Percentiles rank a stretch among this genome's conserved stretches.
phyloP scores from a whole-genome alignment of 805 yeast genomes.

The Candida morakotiae region DNA sequence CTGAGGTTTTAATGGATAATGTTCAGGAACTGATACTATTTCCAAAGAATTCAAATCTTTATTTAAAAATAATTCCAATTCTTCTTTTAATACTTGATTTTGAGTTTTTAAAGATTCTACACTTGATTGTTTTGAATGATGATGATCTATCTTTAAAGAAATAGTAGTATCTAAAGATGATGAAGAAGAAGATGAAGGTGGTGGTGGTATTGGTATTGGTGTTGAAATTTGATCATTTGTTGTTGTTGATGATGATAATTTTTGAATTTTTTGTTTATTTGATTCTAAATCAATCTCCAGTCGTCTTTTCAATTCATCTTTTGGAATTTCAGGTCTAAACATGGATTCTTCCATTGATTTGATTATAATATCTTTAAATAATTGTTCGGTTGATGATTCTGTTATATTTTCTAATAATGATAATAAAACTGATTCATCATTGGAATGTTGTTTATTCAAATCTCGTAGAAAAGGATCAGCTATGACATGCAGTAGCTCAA shows the following conservation, averaged over 20 bases:
- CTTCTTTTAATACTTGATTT: conserved; percentile 8
- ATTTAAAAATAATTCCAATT: conserved; percentile 17
- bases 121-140: conserved; percentile 3
- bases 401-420: conserved; percentile 1
- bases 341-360: conserved; percentile 8
- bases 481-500: conserved; percentile 9
- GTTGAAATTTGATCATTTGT: neutral
- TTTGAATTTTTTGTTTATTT: conserved; percentile 3
- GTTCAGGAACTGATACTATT: conserved; percentile 37
- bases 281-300: conserved; percentile 5
- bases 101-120: conserved; percentile 12
- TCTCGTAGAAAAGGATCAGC: conserved; percentile 9
- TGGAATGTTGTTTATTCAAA: conserved; percentile 1
- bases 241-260: neutral
- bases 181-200: neutral
- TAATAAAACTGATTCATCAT: conserved; percentile 1
- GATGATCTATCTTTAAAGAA: too few species aligned
- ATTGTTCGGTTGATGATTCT: conserved; percentile 7
- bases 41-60: conserved; percentile 29
- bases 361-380: conserved; percentile 8
- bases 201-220: neutral
- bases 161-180: neutral
- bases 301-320: conserved; percentile 6
- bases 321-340: conserved; percentile 7
- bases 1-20: conserved; percentile 37